Evolutionary conservation across 2,329 filamentous ascomycete species (phyloP), one percentile per base, ranked within the genome.

Genomic region (Hymenoscyphus fructigenus): DNA sequence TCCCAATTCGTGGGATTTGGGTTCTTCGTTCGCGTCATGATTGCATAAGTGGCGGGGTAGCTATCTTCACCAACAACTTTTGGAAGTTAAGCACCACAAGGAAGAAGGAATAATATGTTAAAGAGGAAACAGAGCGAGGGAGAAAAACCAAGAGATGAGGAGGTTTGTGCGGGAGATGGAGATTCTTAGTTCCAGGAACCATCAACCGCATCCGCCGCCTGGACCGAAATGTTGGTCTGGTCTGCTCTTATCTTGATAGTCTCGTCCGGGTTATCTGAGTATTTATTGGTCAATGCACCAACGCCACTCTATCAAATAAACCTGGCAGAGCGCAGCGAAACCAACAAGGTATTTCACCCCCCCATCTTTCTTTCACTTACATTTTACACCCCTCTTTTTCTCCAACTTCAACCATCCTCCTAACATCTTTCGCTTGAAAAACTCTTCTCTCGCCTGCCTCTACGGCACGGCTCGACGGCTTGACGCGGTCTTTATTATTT

Each of bases 1-100:
- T 75, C 71, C 66, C 71, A 76, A 47, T 67, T 74, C 7, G 64
- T 69, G 17, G 75, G 75, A 59, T 73, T 75, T 44, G 60, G 28
- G n/a, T 71, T 65, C 17, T 67, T 62, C 41, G 34, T 29, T 28
- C 61, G n/a, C 20, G 53, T 58, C 61, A 62, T 62, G 17, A 23
- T 36, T 47, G 56, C 29, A 38, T 34, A 23, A 20, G n/a, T 58
- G 14, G 56, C 20, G 20, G 47, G 47, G 20, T 53, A 53, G 23
- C 20, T 53, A 38, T 36, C 10, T 23, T 50, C 12, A 23, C 47
- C 20, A 23, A 23, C 23, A 47, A 23, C 20, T 23, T 14, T 23
- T 5, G 20, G 14, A 10, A 53, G 14, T 14, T 2, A 23, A 53
- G 47, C 47, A 26, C 41, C 17, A n/a, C n/a, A 53, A 20, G 23